phyloP scores from a whole-genome alignment of 768 basidiomycete genomes.

The Gloeopeniophorella convolvens region DNA sequence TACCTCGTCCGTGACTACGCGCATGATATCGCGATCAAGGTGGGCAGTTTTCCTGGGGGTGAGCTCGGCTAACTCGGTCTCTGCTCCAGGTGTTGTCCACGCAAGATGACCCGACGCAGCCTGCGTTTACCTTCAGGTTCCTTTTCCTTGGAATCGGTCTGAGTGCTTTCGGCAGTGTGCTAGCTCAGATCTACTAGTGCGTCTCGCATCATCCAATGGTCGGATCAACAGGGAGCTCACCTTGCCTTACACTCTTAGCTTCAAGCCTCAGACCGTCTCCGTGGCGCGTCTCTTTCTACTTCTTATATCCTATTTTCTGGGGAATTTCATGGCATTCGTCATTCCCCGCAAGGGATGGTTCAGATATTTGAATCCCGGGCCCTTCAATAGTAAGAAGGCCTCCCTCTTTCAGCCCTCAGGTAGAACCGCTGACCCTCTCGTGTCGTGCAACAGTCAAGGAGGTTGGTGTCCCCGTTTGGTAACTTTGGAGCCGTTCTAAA shows the following conservation, averaged over 20 bases:
- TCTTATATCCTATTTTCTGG: constrained; percentile 47
- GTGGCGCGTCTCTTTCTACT: constrained; percentile 47
- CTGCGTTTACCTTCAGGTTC: constrained; percentile 48
- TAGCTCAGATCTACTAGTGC: constrained; percentile 37
- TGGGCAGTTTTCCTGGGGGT: constrained; percentile 8
- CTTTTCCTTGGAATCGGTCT: constrained; percentile 50
- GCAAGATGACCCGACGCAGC: constrained; percentile 34
- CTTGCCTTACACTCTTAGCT: constrained; percentile 14
- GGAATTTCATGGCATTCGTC: constrained; percentile 34
- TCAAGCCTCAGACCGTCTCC: constrained; percentile 43
- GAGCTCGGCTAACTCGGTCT: not conserved
- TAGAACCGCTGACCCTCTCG: too few species aligned
- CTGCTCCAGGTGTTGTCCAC: constrained; percentile 30
- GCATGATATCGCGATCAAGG: constrained; percentile 37
- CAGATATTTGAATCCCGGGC: constrained; percentile 33
- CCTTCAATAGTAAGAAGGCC: constrained; percentile 31
- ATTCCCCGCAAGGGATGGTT: constrained; percentile 28
- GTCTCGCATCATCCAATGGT: not conserved
- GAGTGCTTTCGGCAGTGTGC: constrained; percentile 43
- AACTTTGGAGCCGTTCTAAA: not conserved
- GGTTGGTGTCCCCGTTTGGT: too few species aligned
- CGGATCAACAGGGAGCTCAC: too few species aligned
- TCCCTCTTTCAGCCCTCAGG: too few species aligned
- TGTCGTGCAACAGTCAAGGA: constrained; percentile 26
- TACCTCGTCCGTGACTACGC: constrained; percentile 31